phyloP scores from a whole-genome alignment of 2,329 filamentous ascomycete genomes.

The Aspergillus unguis region DNA sequence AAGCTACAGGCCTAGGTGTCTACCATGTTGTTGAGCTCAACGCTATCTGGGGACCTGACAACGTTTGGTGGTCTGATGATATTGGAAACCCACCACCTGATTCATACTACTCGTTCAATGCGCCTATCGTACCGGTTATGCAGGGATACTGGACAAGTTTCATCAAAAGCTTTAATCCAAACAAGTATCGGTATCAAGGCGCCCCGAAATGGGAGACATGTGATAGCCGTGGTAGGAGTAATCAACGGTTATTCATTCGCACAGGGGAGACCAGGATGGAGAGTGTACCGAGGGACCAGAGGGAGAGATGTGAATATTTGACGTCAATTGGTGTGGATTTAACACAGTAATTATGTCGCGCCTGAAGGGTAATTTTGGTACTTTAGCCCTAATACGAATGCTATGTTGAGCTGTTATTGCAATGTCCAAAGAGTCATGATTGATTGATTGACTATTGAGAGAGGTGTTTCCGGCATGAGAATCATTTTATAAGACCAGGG shows the following conservation, averaged over 20 bases:
- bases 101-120: conserved; percentile 59
- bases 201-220: conserved; percentile 54
- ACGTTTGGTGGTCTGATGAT: conserved; percentile 50
- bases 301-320: conserved; percentile 49
- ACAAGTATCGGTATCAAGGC: conserved; percentile 48
- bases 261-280: conserved; percentile 50
- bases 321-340: conserved; percentile 47
- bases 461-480: too few relatives aligned
- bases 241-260: conserved; percentile 41
- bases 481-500: too few relatives aligned
- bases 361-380: too few relatives aligned
- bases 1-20: conserved; percentile 58
- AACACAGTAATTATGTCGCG: conserved; percentile 39
- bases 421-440: too few relatives aligned
- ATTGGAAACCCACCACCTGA: conserved; percentile 48
- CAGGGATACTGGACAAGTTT: conserved; percentile 75
- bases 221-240: conserved; percentile 27
- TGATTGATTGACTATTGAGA: too few relatives aligned
- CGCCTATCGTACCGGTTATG: conserved; percentile 56
- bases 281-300: conserved; percentile 38
- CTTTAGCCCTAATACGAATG: too few relatives aligned
- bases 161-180: conserved; percentile 64
- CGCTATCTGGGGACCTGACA: conserved; percentile 64
- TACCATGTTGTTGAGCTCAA: conserved; percentile 65
- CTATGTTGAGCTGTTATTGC: too few relatives aligned